Conservation (phyloP, 768 basidiomycete genomes). For the Paxillus ammoniavirescens region DNA sequence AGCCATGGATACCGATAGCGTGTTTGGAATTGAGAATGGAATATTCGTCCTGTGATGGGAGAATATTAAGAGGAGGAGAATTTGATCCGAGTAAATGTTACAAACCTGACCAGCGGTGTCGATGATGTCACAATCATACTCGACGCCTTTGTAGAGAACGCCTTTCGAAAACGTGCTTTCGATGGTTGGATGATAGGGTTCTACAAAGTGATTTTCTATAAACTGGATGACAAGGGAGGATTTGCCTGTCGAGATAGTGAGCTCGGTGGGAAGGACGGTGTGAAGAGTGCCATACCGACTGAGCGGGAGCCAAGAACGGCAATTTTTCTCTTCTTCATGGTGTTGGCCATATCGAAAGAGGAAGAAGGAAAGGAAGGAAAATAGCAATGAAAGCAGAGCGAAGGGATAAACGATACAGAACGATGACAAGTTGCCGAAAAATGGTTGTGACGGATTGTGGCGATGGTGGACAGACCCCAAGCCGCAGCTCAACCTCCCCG, state of each 20-base stretch:
- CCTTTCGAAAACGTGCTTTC: constrained; percentile 86
- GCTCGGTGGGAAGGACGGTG: constrained; percentile 5
- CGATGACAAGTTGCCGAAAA: constrained; percentile 17
- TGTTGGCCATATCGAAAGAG: constrained; percentile 30
- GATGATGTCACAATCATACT: constrained; percentile 96
- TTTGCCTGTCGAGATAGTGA: constrained; percentile 65
- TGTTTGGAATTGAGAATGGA: constrained; percentile 91
- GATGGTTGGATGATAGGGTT: constrained; percentile 94
- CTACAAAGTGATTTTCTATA: constrained; percentile 89
- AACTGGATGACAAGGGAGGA: constrained; percentile 92
- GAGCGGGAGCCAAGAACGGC: constrained; percentile 85
- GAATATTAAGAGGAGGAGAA: constrained; percentile 5
- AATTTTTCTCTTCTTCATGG: constrained; percentile 81
- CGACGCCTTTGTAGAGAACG: constrained; percentile 82
- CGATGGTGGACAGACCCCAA: constrained; percentile 15
- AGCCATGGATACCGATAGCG: constrained; percentile 96
- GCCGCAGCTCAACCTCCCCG: constrained; percentile 26
- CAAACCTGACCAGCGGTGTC: constrained; percentile 96
- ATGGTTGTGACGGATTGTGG: constrained; percentile 18
- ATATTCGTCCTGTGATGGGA: constrained; percentile 77
- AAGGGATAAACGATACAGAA: constrained; percentile 16
- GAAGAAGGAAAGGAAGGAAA: background rate
- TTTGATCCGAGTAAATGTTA: constrained; percentile 1
- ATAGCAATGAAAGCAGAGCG: constrained; percentile 6
- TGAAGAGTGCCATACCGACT: constrained; percentile 60